Conservation (phyloP, 2,329 filamentous ascomycete species). For the Chrysoporthe cubensis region DNA sequence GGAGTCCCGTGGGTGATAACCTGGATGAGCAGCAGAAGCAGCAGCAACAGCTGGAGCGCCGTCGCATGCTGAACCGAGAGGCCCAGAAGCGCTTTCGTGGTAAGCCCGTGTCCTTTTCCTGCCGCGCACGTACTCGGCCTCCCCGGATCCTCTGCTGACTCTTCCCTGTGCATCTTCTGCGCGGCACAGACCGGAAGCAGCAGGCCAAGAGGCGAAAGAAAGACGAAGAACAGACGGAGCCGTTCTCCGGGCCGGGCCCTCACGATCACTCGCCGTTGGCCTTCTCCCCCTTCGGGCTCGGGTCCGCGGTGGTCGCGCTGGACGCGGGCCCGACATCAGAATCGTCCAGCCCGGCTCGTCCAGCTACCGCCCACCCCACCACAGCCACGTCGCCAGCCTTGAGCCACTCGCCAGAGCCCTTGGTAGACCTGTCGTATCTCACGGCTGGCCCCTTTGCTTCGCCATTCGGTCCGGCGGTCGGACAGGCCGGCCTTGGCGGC, state of each 20-base stretch:
- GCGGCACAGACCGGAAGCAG: background rate
- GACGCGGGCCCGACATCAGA: background rate
- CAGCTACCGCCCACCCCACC: background rate
- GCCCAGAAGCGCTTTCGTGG: background rate
- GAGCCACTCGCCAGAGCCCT: background rate
- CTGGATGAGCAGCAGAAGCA: background rate
- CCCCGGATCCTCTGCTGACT: background rate
- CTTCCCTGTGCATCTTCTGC: background rate
- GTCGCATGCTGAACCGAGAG: background rate
- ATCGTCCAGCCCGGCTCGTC: background rate
- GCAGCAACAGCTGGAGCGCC: conserved; percentile 1
- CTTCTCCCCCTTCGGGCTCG: background rate
- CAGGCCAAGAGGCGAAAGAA: background rate
- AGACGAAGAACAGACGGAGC: background rate
- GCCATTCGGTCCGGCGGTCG: background rate
- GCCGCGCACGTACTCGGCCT: background rate
- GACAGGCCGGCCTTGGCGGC: background rate
- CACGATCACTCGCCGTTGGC: background rate
- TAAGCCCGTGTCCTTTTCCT: background rate
- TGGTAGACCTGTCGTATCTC: background rate
- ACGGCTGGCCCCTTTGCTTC: background rate
- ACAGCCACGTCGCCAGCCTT: background rate
- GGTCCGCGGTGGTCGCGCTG: background rate
- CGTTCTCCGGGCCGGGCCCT: background rate
- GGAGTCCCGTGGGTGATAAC: background rate